Conservation (phyloP, 2,329 filamentous ascomycete genomes). For the Paracorniculantispora psalliotae region DNA sequence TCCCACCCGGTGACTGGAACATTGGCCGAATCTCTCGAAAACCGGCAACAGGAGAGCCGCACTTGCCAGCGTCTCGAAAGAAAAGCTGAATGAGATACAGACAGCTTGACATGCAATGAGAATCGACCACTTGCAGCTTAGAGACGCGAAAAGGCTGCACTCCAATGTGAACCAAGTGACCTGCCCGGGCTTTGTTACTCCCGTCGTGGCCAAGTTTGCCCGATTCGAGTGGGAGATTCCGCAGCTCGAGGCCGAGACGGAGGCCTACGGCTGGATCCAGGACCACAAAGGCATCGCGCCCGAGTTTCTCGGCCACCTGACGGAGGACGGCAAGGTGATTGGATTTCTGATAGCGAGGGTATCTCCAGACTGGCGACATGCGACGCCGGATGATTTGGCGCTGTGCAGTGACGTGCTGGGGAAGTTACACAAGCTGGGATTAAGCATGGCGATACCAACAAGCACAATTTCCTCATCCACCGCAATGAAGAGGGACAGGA, state of each 20-base stretch:
- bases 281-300: conserved; percentile 20
- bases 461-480: conserved; percentile 29
- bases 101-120: conserved; percentile 19
- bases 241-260: conserved; percentile 22
- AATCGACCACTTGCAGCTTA: background rate
- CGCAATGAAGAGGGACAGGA: conserved; percentile 16
- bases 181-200: background rate
- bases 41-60: conserved; percentile 16
- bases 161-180: background rate
- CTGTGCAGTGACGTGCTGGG: conserved; percentile 23
- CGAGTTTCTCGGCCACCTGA: conserved; percentile 26
- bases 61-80: conserved; percentile 18
- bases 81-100: conserved; percentile 17
- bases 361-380: conserved; percentile 20
- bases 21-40: conserved; percentile 18
- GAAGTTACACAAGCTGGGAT: conserved; percentile 27
- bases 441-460: conserved; percentile 31
- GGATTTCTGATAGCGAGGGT: conserved; percentile 23
- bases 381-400: conserved; percentile 25
- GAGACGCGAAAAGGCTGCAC: background rate
- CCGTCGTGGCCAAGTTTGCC: conserved; percentile 23
- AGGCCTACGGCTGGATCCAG: conserved; percentile 24
- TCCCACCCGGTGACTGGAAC: conserved; percentile 24
- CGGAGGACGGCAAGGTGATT: conserved; percentile 24
- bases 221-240: conserved; percentile 24